Evolutionary conservation across 768 basidiomycete genomes (phyloP).

Genomic region (Tricholoma hemisulphureum): DNA sequence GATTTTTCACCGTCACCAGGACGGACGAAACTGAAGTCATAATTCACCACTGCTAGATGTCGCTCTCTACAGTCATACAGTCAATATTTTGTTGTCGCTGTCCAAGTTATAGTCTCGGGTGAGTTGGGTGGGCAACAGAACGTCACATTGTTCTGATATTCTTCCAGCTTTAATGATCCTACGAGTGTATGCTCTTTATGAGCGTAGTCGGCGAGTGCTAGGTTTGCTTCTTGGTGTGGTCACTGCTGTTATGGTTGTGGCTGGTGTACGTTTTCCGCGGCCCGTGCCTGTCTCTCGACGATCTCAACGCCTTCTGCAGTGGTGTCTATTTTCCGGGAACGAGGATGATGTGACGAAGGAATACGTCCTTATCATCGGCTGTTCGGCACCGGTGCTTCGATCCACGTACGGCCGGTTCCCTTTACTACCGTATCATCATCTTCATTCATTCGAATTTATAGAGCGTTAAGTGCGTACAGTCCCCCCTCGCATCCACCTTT

Average conservation of each 20-base stretch:
- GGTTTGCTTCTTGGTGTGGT: background rate
- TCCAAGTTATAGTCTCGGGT: conserved; percentile 16
- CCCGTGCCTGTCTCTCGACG: background rate
- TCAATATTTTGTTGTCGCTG: conserved; percentile 14
- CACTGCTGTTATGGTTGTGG: background rate
- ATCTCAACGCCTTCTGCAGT: background rate
- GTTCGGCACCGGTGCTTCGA: background rate
- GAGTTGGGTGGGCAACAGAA: background rate
- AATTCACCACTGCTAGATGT: conserved; percentile 12
- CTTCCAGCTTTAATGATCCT: background rate
- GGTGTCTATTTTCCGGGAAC: background rate
- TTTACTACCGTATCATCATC: background rate
- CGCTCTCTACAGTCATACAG: conserved; percentile 12
- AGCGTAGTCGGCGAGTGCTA: background rate
- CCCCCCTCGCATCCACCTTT: background rate
- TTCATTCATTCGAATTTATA: background rate
- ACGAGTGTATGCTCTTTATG: conserved; percentile 2
- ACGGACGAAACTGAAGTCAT: background rate
- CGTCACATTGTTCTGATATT: background rate
- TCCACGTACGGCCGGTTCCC: background rate
- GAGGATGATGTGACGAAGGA: background rate
- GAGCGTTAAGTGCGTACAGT: background rate
- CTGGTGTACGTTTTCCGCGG: background rate
- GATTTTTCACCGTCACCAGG: background rate
- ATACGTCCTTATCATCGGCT: background rate